phyloP scores from a whole-genome alignment of 2,329 filamentous ascomycete genomes.

The Dothiorella sarmentorum region DNA sequence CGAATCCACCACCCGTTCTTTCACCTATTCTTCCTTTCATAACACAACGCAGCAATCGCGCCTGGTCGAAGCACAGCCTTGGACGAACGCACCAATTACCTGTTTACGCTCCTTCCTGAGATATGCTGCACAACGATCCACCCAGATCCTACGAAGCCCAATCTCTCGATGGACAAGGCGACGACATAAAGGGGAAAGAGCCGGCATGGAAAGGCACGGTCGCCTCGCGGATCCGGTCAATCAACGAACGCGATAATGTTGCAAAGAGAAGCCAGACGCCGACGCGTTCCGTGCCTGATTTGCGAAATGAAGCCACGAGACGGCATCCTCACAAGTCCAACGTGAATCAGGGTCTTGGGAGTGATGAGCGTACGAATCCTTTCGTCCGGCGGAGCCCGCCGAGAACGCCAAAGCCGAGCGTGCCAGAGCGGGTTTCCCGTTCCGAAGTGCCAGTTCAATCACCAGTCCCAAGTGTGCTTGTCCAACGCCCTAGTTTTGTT shows the following conservation, averaged over 20 bases:
- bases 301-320: neutral
- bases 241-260: slow-evolving; percentile 5
- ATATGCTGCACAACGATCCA: neutral
- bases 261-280: neutral
- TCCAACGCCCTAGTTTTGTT: slow-evolving; percentile 11
- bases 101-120: neutral
- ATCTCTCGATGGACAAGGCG: slow-evolving; percentile 13
- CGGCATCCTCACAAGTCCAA: neutral
- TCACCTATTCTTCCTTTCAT: neutral
- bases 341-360: neutral
- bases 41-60: neutral
- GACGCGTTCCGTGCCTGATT: neutral
- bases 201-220: slow-evolving; percentile 7
- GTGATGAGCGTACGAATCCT: neutral
- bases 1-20: neutral
- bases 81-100: neutral
- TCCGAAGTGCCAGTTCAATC: neutral
- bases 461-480: neutral
- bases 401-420: neutral
- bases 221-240: slow-evolving; percentile 12
- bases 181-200: neutral
- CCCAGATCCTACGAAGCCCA: neutral
- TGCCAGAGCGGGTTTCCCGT: neutral
- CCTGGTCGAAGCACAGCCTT: neutral
- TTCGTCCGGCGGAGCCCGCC: slow-evolving; percentile 9